Conservation (phyloP, 371 early-diverging fungal genomes). For the Blastocladiella emersonii region DNA sequence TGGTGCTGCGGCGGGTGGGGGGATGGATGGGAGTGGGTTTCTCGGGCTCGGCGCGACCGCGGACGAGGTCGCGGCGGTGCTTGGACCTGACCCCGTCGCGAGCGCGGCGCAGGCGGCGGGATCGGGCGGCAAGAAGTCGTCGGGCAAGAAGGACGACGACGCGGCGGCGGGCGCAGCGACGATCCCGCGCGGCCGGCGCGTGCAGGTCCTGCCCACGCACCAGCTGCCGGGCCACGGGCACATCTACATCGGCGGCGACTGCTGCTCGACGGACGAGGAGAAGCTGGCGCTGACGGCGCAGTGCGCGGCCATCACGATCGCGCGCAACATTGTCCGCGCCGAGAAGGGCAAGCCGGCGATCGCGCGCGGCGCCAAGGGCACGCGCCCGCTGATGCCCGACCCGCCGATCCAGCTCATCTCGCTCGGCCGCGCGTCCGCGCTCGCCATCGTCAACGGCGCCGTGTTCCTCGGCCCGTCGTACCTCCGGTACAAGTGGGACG, state of each 20-base stretch:
- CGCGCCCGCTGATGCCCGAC: conserved; percentile 19
- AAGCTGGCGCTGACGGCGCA: conserved; percentile 41
- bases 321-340: conserved; percentile 29
- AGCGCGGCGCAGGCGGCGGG: conserved; percentile 18
- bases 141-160: too few species aligned
- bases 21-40: too few species aligned
- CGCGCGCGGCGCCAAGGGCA: conserved; percentile 25
- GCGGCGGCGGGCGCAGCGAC: conserved; percentile 14
- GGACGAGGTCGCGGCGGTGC: conserved; percentile 5
- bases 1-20: too few species aligned
- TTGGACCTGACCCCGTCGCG: not conserved
- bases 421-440: not conserved
- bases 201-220: conserved; percentile 41
- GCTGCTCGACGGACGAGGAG: conserved; percentile 40
- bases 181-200: conserved; percentile 16
- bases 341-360: conserved; percentile 28
- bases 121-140: conserved; percentile 27
- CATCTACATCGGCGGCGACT: conserved; percentile 55
- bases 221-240: conserved; percentile 42
- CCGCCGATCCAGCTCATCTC: conserved; percentile 10
- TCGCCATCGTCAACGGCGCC: not conserved
- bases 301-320: conserved; percentile 35
- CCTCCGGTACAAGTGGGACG: not conserved
- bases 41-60: conserved; percentile 26
- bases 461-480: not conserved